Conservation (phyloP, 2,329 filamentous ascomycete species). For the Penicillium sp. region DNA sequence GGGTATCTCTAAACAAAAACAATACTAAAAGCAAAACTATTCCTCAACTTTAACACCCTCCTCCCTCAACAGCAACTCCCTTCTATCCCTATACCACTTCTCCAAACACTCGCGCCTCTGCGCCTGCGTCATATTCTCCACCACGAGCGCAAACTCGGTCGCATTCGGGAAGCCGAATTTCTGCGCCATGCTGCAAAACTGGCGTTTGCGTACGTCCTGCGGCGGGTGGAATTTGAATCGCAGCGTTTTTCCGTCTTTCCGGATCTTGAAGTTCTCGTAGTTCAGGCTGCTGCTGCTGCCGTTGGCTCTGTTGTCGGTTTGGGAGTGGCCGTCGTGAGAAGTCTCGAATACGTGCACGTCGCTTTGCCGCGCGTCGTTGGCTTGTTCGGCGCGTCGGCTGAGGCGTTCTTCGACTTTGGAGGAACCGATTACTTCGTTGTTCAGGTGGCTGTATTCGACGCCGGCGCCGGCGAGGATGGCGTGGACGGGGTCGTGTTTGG, state of each 20-base stretch:
- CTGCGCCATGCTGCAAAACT: constrained; percentile 87
- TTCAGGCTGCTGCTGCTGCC: background rate
- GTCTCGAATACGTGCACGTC: constrained; percentile 33
- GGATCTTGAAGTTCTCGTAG: constrained; percentile 14
- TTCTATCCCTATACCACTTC: constrained; percentile 69
- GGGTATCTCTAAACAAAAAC: background rate
- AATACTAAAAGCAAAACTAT: background rate
- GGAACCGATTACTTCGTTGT: constrained; percentile 88
- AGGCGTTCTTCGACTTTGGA: constrained; percentile 88
- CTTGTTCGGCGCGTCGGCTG: constrained; percentile 65
- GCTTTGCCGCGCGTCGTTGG: constrained; percentile 26
- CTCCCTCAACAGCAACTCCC: constrained; percentile 41
- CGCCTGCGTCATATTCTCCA: constrained; percentile 86
- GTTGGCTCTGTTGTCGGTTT: too few relatives aligned
- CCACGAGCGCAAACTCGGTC: constrained; percentile 81
- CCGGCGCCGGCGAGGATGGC: constrained; percentile 85
- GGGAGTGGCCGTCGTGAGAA: constrained; percentile 20
- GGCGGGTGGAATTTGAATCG: constrained; percentile 68
- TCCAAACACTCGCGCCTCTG: constrained; percentile 75
- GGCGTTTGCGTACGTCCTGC: constrained; percentile 66
- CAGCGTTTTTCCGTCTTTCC: constrained; percentile 41
- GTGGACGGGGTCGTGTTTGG: constrained; percentile 68
- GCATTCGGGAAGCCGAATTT: constrained; percentile 71
- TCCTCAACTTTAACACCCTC: background rate
- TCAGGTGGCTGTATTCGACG: constrained; percentile 94